phyloP scores from a whole-genome alignment of 805 yeast species.

The Nakazawaea populi region DNA sequence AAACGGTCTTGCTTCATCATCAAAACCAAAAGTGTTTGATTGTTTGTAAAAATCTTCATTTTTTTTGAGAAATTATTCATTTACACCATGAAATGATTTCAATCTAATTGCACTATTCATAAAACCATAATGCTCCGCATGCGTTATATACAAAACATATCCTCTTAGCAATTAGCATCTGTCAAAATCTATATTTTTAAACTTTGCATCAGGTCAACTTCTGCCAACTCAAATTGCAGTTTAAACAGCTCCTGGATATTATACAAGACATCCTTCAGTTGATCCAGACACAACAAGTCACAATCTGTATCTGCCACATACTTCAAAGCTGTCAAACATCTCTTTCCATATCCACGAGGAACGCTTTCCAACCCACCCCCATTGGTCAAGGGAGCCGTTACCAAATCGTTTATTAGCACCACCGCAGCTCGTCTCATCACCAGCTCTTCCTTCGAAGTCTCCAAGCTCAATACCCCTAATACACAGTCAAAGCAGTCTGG shows the following conservation, averaged over 20 bases:
- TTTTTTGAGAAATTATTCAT: no score
- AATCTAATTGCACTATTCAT: no score
- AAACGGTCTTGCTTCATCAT: no score
- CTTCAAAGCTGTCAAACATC: slow-evolving; percentile 34
- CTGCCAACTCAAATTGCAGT: background rate
- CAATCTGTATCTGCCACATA: slow-evolving; percentile 42
- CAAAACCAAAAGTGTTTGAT: no score
- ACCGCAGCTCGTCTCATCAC: slow-evolving; percentile 73
- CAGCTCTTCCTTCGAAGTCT: slow-evolving; percentile 34
- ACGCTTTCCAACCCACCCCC: slow-evolving; percentile 36
- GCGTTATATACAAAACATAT: no score
- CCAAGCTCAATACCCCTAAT: slow-evolving; percentile 67
- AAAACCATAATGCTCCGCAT: no score
- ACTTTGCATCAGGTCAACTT: background rate
- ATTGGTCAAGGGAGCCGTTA: slow-evolving; percentile 26
- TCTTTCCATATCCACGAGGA: slow-evolving; percentile 41
- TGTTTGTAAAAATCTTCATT: no score
- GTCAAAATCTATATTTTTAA: background rate
- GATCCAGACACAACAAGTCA: slow-evolving; percentile 57
- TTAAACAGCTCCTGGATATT: slow-evolving; percentile 15
- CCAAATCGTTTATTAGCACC: slow-evolving; percentile 57
- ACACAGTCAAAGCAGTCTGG: slow-evolving; percentile 68
- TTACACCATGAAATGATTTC: no score
- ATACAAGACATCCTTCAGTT: slow-evolving; percentile 35
- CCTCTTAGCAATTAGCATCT: no score